Percentiles rank a stretch among this genome's conserved stretches.
Conservation (phyloP, 2,329 filamentous ascomycete species). For the Pseudocercospora crystallina region DNA sequence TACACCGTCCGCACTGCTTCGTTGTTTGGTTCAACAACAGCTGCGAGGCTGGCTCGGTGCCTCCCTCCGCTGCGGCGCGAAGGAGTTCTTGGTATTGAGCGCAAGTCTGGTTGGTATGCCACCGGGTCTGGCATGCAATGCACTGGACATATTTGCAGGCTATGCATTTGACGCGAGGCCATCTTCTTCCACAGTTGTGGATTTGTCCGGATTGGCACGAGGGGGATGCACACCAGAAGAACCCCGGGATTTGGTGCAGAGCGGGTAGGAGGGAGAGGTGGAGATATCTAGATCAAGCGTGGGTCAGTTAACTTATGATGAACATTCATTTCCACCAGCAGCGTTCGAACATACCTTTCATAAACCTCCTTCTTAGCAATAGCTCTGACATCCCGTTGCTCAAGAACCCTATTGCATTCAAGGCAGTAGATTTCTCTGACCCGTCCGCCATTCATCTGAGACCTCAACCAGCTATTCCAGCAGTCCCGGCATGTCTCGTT, state of each 20-base stretch:
- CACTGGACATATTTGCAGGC: constrained; percentile 25
- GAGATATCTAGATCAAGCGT: constrained; percentile 11
- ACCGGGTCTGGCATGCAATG: constrained; percentile 21
- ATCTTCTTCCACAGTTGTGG: constrained; percentile 25
- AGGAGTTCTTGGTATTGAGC: constrained; percentile 3
- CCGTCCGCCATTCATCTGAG: constrained; percentile 8
- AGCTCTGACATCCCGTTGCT: constrained; percentile 14
- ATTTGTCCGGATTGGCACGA: constrained; percentile 26
- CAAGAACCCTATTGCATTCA: constrained; percentile 19
- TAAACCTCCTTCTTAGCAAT: constrained; percentile 10
- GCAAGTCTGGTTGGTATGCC: constrained; percentile 27
- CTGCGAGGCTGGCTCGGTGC: constrained; percentile 7
- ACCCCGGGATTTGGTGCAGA: constrained; percentile 17
- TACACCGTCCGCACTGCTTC: constrained; percentile 27
- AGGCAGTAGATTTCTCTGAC: constrained; percentile 16
- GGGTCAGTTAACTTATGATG: no score
- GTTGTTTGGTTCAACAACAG: constrained; percentile 11
- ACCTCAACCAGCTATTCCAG: constrained; percentile 22
- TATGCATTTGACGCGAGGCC: constrained; percentile 18
- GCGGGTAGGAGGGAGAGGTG: constrained; percentile 14
- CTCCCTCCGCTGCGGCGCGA: not conserved
- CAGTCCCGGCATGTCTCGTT: constrained; percentile 18
- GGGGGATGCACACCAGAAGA: constrained; percentile 22
- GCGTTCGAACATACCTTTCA: constrained; percentile 11
- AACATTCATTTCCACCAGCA: no score